Evolutionary conservation across 2,329 filamentous ascomycete species (phyloP).

Genomic region (Pezicula carpinea): DNA sequence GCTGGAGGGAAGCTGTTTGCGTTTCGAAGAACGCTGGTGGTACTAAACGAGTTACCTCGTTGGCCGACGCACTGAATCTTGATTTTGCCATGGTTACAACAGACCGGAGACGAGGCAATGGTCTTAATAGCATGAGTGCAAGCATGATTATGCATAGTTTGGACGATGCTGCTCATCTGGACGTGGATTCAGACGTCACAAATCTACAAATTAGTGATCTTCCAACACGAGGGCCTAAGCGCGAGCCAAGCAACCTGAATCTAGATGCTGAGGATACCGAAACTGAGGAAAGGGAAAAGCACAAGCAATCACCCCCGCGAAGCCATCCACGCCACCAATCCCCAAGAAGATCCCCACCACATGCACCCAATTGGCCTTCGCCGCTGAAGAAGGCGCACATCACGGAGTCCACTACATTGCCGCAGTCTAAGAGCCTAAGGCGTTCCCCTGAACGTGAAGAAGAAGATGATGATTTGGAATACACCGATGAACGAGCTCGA

Average conservation of each 20-base stretch:
- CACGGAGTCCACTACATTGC: too few relatives aligned
- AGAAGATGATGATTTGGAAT: conserved; percentile 25
- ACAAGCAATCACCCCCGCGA: conserved; percentile 14
- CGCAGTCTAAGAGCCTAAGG: too few relatives aligned
- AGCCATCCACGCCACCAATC: conserved; percentile 21
- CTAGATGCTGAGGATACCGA: conserved; percentile 4
- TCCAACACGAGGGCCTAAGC: conserved; percentile 4
- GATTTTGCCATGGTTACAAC: conserved; percentile 97
- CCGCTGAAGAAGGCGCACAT: conserved; percentile 14
- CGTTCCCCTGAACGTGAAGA: conserved; percentile 16
- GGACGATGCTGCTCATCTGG: conserved; percentile 50
- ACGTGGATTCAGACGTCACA: conserved; percentile 32
- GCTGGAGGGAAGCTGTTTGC: conserved; percentile 89
- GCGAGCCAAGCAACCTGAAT: conserved; percentile 10
- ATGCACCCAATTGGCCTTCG: conserved; percentile 15
- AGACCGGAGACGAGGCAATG: conserved; percentile 58
- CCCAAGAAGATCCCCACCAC: conserved; percentile 19
- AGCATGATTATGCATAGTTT: conserved; percentile 73
- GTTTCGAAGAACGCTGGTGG: conserved; percentile 98
- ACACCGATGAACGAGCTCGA: conserved; percentile 67
- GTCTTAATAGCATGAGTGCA: conserved; percentile 63
- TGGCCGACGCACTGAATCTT: conserved; percentile 92
- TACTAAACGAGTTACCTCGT: conserved; percentile 92
- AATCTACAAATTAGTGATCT: conserved; percentile 20
- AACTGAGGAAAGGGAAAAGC: conserved; percentile 8